Conservation (phyloP, 2,329 filamentous ascomycete genomes). For the Fusarium caatingaense region DNA sequence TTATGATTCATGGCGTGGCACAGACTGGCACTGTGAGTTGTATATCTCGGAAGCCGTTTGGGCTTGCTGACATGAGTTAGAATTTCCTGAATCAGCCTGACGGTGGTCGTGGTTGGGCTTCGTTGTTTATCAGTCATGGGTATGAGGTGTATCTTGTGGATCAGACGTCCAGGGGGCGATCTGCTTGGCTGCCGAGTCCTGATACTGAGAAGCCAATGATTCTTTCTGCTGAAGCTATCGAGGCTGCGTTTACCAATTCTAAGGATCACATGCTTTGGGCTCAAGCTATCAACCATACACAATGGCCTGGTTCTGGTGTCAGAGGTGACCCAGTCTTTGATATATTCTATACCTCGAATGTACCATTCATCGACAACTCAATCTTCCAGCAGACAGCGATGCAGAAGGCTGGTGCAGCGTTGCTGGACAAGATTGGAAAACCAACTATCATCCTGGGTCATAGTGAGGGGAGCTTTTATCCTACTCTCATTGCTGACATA, state of each 20-base stretch:
- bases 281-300: slow-evolving; percentile 40
- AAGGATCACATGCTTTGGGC: slow-evolving; percentile 38
- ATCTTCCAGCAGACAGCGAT: slow-evolving; percentile 33
- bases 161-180: slow-evolving; percentile 40
- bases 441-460: slow-evolving; percentile 57
- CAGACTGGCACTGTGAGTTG: slow-evolving; percentile 39
- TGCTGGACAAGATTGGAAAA: slow-evolving; percentile 57
- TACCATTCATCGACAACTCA: slow-evolving; percentile 39
- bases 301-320: slow-evolving; percentile 38
- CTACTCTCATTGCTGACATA: slow-evolving; percentile 45
- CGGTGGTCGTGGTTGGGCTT: slow-evolving; percentile 40
- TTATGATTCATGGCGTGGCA: slow-evolving; percentile 41
- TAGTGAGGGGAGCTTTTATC: slow-evolving; percentile 58
- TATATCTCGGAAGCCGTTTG: neutral
- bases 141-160: slow-evolving; percentile 44
- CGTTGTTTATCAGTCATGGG: slow-evolving; percentile 36
- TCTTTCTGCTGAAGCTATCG: slow-evolving; percentile 34
- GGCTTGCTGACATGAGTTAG: slow-evolving; percentile 4
- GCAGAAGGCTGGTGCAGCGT: slow-evolving; percentile 50
- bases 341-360: slow-evolving; percentile 41
- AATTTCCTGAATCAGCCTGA: slow-evolving; percentile 44
- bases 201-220: slow-evolving; percentile 22
- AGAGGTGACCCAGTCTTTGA: slow-evolving; percentile 37
- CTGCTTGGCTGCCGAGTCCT: slow-evolving; percentile 30
- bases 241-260: slow-evolving; percentile 35